A percentile compares a stretch with the other conserved stretches of the same genome.
Evolutionary conservation across 2,329 filamentous ascomycete genomes (phyloP).

Genomic region (Botryotinia globosa): DNA sequence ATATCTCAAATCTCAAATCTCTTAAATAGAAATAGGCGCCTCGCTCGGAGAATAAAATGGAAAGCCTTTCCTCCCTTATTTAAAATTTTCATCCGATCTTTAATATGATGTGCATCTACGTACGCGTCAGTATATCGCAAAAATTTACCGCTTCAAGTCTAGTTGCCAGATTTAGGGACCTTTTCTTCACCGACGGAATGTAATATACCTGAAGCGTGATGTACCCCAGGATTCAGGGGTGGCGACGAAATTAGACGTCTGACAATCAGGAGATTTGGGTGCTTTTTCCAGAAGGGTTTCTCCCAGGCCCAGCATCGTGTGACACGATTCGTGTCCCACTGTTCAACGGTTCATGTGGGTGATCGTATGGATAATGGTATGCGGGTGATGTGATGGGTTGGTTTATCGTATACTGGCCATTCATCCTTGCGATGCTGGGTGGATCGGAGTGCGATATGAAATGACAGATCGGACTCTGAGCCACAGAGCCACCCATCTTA

Average conservation of each 20-base stretch:
- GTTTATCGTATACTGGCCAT: background rate
- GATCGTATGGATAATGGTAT: slow-evolving; percentile 15
- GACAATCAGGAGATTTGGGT: background rate
- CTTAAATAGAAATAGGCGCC: background rate
- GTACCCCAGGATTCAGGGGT: background rate
- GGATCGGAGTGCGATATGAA: background rate
- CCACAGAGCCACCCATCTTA: background rate
- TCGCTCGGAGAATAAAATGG: slow-evolving; percentile 10
- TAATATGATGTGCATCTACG: background rate
- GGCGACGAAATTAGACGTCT: slow-evolving; percentile 4
- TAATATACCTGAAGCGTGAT: slow-evolving; percentile 6
- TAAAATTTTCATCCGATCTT: background rate
- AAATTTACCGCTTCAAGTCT: background rate
- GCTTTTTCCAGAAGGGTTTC: background rate
- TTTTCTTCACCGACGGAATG: slow-evolving; percentile 1
- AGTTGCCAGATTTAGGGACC: background rate
- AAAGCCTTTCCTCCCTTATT: background rate
- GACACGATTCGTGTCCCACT: slow-evolving; percentile 3
- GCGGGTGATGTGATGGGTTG: slow-evolving; percentile 1
- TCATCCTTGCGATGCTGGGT: background rate
- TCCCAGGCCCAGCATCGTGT: background rate
- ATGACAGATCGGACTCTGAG: background rate
- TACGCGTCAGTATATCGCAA: background rate
- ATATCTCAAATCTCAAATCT: background rate
- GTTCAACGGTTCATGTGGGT: slow-evolving; percentile 7